phyloP scores from a whole-genome alignment of 2,329 filamentous ascomycete genomes.

The Zopfia rhizophila region DNA sequence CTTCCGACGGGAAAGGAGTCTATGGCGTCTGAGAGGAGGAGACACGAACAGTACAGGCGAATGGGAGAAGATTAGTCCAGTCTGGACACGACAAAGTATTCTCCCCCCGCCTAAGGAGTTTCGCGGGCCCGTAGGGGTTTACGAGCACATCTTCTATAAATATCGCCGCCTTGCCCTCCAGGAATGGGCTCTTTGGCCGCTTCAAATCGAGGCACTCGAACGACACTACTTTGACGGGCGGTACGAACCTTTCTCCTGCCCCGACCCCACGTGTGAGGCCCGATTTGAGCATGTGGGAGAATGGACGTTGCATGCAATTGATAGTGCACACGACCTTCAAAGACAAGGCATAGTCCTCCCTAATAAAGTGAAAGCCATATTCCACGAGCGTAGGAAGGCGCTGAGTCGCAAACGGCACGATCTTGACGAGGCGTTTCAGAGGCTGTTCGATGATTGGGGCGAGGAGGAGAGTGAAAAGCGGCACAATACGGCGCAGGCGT shows the following conservation, averaged over 20 bases:
- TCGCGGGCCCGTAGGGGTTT: slow-evolving; percentile 12
- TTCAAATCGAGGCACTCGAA: slow-evolving; percentile 9
- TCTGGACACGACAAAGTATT: slow-evolving; percentile 4
- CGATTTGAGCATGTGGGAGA: slow-evolving; percentile 3
- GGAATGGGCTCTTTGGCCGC: background rate
- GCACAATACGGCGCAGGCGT: background rate
- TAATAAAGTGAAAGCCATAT: slow-evolving; percentile 1
- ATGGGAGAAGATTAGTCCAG: no score
- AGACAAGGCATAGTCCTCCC: no score
- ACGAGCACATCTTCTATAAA: slow-evolving; percentile 4
- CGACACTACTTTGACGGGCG: slow-evolving; percentile 9
- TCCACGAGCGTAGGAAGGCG: background rate
- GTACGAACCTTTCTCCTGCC: slow-evolving; percentile 9
- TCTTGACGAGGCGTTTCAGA: background rate
- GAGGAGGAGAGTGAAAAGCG: slow-evolving; percentile 13
- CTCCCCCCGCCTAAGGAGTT: slow-evolving; percentile 10
- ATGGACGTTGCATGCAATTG: slow-evolving; percentile 4
- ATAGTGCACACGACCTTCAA: background rate
- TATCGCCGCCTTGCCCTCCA: background rate
- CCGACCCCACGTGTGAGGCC: slow-evolving; percentile 2
- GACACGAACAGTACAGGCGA: no score
- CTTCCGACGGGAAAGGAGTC: no score
- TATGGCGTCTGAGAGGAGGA: no score
- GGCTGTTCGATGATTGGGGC: slow-evolving; percentile 10
- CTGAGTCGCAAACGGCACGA: slow-evolving; percentile 4